These are phyloP conservation scores for Penicillium sp. DNA, from an alignment of 2,329 filamentous ascomycete genomes.

Conservation along the genomic window DNA sequence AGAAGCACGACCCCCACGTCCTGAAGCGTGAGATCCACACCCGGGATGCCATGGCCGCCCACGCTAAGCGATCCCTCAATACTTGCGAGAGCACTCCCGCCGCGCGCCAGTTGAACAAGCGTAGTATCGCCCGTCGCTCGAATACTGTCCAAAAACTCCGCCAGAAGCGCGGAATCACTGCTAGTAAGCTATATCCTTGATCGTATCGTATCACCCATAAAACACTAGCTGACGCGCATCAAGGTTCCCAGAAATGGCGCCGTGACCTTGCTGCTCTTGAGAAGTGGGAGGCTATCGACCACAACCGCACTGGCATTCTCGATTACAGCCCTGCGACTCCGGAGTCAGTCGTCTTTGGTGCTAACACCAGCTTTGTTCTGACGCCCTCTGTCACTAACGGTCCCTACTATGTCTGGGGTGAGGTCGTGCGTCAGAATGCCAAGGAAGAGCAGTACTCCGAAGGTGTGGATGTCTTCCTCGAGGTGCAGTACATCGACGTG, in stretches of 20 bases:
- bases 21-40: constrained; percentile 32
- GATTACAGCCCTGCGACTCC: constrained; percentile 29
- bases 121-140: constrained; percentile 31
- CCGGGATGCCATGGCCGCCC: constrained; percentile 28
- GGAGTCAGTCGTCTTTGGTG: constrained; percentile 38
- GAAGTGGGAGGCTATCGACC: constrained; percentile 40
- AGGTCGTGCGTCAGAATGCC: constrained; percentile 45
- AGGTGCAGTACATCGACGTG: constrained; percentile 50
- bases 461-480: constrained; percentile 47
- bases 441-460: constrained; percentile 39
- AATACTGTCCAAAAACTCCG: constrained; percentile 29
- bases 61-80: constrained; percentile 26
- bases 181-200: constrained; percentile 16
- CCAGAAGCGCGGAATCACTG: constrained; percentile 28
- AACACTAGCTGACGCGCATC: background rate
- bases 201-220: background rate
- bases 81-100: constrained; percentile 25
- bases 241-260: constrained; percentile 33
- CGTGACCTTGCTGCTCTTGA: constrained; percentile 39
- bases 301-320: constrained; percentile 40
- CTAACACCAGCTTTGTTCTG: constrained; percentile 48
- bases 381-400: constrained; percentile 47
- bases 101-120: constrained; percentile 28
- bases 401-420: constrained; percentile 49
- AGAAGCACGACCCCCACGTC: constrained; percentile 31